Evolutionary conservation across 179 eudicot species (phyloP).

Genomic region (Vitellaria paradoxa): DNA sequence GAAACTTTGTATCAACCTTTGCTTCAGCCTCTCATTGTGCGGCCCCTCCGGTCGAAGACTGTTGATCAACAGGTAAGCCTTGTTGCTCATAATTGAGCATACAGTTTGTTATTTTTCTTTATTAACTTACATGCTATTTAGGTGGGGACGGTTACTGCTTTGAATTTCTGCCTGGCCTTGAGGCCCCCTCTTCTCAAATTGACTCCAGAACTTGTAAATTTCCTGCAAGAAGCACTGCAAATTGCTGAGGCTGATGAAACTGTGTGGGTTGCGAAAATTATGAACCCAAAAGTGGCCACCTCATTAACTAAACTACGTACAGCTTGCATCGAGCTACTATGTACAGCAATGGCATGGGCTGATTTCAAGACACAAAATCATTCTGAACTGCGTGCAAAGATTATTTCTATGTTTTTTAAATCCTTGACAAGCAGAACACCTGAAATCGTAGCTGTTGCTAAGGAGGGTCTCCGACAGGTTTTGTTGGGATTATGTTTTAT

Average conservation of each 20-base stretch:
- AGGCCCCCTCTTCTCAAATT: constrained; percentile 98
- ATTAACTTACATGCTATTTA: constrained; percentile 27
- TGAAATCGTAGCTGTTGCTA: constrained; percentile 96
- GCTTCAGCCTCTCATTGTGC: constrained; percentile 85
- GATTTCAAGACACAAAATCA: constrained; percentile 93
- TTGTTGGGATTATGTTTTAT: constrained; percentile 3
- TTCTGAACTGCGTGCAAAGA: constrained; percentile 83
- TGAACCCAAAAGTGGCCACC: constrained; percentile 87
- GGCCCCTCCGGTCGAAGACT: constrained; percentile 87
- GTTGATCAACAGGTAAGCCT: constrained; percentile 91
- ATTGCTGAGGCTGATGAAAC: constrained; percentile 97
- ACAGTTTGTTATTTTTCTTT: background rate
- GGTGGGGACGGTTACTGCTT: constrained; percentile 97
- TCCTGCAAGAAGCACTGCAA: constrained; percentile 93
- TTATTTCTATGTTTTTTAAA: constrained; percentile 97
- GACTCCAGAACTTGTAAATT: constrained; percentile 81
- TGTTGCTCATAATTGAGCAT: constrained; percentile 8
- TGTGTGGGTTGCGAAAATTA: constrained; percentile 84
- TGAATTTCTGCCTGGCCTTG: constrained; percentile 95
- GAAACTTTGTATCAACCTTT: constrained; percentile 87
- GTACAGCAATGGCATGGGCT: constrained; percentile 99
- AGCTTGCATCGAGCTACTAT: constrained; percentile 94
- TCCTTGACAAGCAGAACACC: constrained; percentile 88
- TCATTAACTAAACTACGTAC: constrained; percentile 92
- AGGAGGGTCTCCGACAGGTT: constrained; percentile 98